Conservation (phyloP, 176 grass and related monocot species). For the Secale cereale region DNA sequence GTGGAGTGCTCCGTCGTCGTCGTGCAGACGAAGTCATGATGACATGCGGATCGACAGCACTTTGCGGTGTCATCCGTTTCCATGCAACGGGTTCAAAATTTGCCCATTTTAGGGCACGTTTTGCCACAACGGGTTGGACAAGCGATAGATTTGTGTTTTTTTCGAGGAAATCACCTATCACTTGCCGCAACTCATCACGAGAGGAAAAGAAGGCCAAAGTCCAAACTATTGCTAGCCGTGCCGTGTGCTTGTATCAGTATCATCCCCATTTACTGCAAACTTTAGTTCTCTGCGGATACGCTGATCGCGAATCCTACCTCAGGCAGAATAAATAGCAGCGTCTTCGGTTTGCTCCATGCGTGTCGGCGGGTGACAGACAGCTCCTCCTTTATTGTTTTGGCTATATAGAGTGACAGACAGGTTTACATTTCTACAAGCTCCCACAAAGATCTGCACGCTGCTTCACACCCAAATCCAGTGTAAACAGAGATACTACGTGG, state of each 20-base stretch:
- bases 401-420: background rate
- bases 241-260: background rate
- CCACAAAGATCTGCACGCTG: background rate
- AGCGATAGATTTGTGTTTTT: too few relatives aligned
- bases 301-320: background rate
- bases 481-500: background rate
- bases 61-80: too few relatives aligned
- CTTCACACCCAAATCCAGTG: background rate
- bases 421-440: background rate
- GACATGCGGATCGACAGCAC: too few relatives aligned
- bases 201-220: background rate
- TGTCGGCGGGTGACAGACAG: background rate
- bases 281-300: background rate
- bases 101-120: too few relatives aligned
- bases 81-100: too few relatives aligned
- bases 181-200: too few relatives aligned
- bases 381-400: slow-evolving; percentile 4
- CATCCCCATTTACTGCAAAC: background rate
- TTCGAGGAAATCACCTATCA: too few relatives aligned
- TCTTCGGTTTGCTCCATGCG: slow-evolving; percentile 23
- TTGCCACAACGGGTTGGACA: too few relatives aligned
- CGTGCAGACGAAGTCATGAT: background rate
- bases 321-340: background rate
- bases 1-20: background rate
- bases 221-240: background rate